phyloP scores from a whole-genome alignment of 2,329 filamentous ascomycete genomes.

The Aspergillus proliferans region DNA sequence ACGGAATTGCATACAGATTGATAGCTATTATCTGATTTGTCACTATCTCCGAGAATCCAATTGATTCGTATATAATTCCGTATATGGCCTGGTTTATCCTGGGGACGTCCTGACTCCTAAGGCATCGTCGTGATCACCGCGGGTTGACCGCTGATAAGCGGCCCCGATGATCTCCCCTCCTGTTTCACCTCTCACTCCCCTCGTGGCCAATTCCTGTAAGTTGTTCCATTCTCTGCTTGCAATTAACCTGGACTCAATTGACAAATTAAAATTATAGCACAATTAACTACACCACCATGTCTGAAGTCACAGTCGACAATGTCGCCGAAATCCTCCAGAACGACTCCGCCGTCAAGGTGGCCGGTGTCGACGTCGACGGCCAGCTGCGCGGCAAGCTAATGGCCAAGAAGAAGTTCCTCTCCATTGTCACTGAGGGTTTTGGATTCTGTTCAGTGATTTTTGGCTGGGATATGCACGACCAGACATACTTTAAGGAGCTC shows the following conservation, averaged over 20 bases:
- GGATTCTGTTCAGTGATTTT: slow-evolving; percentile 94
- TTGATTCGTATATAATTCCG: too few relatives aligned
- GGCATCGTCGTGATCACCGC: not conserved
- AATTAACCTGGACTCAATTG: too few relatives aligned
- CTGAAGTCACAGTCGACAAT: slow-evolving; percentile 50
- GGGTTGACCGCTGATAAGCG: not conserved
- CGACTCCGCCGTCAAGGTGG: slow-evolving; percentile 78
- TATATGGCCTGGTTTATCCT: too few relatives aligned
- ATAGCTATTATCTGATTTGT: not conserved
- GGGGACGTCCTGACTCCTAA: not conserved
- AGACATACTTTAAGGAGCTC: slow-evolving; percentile 79
- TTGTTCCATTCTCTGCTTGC: not conserved
- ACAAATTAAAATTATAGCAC: too few relatives aligned
- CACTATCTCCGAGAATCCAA: not conserved
- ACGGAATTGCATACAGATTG: not conserved
- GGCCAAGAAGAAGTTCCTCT: slow-evolving; percentile 88
- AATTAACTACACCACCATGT: not conserved
- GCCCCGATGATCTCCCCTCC: not conserved
- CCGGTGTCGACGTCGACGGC: slow-evolving; percentile 80
- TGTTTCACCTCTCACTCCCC: not conserved
- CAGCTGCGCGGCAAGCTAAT: slow-evolving; percentile 83
- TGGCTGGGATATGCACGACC: slow-evolving; percentile 96
- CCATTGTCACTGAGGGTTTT: slow-evolving; percentile 72
- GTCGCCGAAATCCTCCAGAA: slow-evolving; percentile 61
- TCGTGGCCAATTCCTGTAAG: not conserved